Conservation (phyloP, 495 filamentous ascomycete genomes). For the Apodospora peruviana region DNA sequence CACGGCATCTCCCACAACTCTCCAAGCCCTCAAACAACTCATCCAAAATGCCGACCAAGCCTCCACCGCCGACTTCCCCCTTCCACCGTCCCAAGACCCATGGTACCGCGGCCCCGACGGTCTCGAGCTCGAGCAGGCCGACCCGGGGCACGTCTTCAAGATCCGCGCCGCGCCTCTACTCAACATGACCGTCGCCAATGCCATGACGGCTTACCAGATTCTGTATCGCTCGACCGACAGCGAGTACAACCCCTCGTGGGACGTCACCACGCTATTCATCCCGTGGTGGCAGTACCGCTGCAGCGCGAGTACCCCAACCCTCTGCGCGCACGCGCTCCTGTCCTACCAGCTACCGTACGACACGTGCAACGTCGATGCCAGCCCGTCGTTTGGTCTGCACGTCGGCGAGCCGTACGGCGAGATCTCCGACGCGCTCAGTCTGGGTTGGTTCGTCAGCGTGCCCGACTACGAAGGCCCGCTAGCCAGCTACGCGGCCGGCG, state of each 20-base stretch:
- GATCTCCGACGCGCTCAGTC: slow-evolving; percentile 27
- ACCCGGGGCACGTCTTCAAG: slow-evolving; percentile 42
- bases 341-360: slow-evolving; percentile 45
- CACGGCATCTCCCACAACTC: no score
- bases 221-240: slow-evolving; percentile 47
- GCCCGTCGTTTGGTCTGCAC: slow-evolving; percentile 17
- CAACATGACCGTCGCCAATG: slow-evolving; percentile 31
- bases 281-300: slow-evolving; percentile 21
- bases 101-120: slow-evolving; percentile 40
- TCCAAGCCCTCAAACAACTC: no score
- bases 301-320: slow-evolving; percentile 2
- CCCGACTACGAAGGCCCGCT: slow-evolving; percentile 43
- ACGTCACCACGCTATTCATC: slow-evolving; percentile 45
- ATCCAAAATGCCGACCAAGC: slow-evolving; percentile 1
- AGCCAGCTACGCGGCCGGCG: slow-evolving; percentile 34
- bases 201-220: slow-evolving; percentile 37
- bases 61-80: background rate
- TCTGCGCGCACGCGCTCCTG: slow-evolving; percentile 24
- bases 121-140: slow-evolving; percentile 21
- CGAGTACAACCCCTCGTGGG: slow-evolving; percentile 36
- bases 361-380: slow-evolving; percentile 26
- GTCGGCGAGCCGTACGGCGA: slow-evolving; percentile 17
- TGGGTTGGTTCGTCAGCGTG: slow-evolving; percentile 40
- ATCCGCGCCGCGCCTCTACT: slow-evolving; percentile 32
- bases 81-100: slow-evolving; percentile 37